Evolutionary conservation across 768 basidiomycete genomes (phyloP).

Genomic region (Boletus sp.): DNA sequence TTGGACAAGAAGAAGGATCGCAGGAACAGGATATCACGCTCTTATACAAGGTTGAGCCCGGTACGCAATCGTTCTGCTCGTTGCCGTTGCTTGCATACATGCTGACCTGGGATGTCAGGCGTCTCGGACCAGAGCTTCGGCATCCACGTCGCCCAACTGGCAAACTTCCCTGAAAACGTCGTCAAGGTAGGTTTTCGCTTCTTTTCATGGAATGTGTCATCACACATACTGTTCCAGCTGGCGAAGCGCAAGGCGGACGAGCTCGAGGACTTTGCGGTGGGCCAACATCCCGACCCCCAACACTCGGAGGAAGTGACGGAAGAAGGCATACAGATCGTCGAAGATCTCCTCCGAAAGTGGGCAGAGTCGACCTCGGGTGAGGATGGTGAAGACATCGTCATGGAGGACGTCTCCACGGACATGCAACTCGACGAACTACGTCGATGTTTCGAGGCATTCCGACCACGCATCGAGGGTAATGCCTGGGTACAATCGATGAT

Average conservation of each 20-base stretch:
- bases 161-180: slow-evolving; percentile 94
- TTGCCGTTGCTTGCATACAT: background rate
- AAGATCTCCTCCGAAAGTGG: slow-evolving; percentile 76
- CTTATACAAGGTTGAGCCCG: slow-evolving; percentile 72
- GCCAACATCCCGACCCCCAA: slow-evolving; percentile 37
- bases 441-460: slow-evolving; percentile 61
- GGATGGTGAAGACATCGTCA: slow-evolving; percentile 45
- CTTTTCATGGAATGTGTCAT: background rate
- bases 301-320: slow-evolving; percentile 62
- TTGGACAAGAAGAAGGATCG: slow-evolving; percentile 47
- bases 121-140: slow-evolving; percentile 97
- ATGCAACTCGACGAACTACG: slow-evolving; percentile 47
- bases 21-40: slow-evolving; percentile 77
- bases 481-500: slow-evolving; percentile 71
- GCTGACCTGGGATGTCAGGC: slow-evolving; percentile 40
- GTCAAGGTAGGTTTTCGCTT: slow-evolving; percentile 56
- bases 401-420: slow-evolving; percentile 43
- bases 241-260: slow-evolving; percentile 93
- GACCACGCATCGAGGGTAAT: slow-evolving; percentile 70
- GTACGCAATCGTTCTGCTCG: slow-evolving; percentile 39
- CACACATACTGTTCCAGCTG: slow-evolving; percentile 43
- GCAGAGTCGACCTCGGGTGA: slow-evolving; percentile 34
- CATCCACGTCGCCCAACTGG: slow-evolving; percentile 96
- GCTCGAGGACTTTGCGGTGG: slow-evolving; percentile 75
- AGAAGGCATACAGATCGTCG: slow-evolving; percentile 77